Conservation (phyloP, 345 rosid species). For the Bruguiera gymnorhiza region DNA sequence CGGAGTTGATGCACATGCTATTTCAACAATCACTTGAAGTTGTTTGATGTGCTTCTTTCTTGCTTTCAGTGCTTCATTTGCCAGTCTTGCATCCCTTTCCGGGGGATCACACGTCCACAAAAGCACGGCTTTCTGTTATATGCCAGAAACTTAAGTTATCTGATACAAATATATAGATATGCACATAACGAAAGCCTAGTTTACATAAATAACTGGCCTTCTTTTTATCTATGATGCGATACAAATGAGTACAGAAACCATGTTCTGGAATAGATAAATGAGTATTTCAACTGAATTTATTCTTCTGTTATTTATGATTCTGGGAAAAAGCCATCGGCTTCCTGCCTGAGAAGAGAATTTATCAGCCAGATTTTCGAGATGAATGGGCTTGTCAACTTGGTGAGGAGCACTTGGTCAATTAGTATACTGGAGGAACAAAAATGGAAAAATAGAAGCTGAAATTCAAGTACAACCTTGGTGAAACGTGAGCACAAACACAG, state of each 20-base stretch:
- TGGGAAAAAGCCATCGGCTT: too few relatives aligned
- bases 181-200: too few relatives aligned
- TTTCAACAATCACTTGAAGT: conserved; percentile 63
- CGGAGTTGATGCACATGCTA: conserved; percentile 73
- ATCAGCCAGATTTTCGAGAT: background rate
- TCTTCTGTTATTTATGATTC: background rate
- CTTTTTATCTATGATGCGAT: too few relatives aligned
- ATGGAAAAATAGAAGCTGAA: too few relatives aligned
- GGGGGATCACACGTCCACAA: conserved; percentile 71
- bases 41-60: conserved; percentile 41
- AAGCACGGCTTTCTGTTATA: conserved; percentile 63
- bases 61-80: conserved; percentile 48
- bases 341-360: background rate
- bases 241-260: too few relatives aligned
- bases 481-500: too few relatives aligned
- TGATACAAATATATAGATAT: background rate
- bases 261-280: too few relatives aligned
- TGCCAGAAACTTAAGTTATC: conserved; percentile 5
- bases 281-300: background rate
- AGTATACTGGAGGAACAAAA: too few relatives aligned
- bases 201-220: too few relatives aligned
- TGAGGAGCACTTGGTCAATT: too few relatives aligned
- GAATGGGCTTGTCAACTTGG: background rate
- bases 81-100: conserved; percentile 80
- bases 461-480: background rate